A percentile compares a stretch with the other conserved stretches of the same genome.
Conservation (phyloP, 306 rosid genomes). For the Hippophae gyantsensis region DNA sequence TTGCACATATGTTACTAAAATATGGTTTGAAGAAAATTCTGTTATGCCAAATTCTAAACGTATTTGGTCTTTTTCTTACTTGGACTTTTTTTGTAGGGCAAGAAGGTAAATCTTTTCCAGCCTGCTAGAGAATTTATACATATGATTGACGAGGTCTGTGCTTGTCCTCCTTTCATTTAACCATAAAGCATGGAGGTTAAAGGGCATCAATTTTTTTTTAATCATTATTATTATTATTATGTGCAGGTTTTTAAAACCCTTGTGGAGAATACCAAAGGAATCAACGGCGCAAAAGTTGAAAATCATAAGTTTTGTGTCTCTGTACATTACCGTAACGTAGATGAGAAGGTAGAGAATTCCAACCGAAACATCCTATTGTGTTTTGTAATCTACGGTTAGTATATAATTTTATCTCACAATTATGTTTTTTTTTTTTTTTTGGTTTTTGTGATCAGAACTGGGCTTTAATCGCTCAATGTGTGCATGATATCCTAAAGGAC, state of each 20-base stretch:
- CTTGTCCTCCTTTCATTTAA: neutral
- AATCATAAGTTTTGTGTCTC: slow-evolving; percentile 91
- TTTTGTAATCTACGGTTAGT: too few relatives aligned
- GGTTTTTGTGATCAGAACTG: slow-evolving; percentile 52
- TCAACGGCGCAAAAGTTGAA: slow-evolving; percentile 73
- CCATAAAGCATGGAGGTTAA: neutral
- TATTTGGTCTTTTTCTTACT: neutral
- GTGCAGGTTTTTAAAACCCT: slow-evolving; percentile 79
- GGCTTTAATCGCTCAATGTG: slow-evolving; percentile 64
- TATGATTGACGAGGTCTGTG: slow-evolving; percentile 66
- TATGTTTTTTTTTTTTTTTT: neutral
- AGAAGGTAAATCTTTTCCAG: slow-evolving; percentile 76
- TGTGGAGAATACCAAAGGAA: slow-evolving; percentile 53
- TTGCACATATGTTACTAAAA: neutral
- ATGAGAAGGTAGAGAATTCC: slow-evolving; percentile 47
- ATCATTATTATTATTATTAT: neutral
- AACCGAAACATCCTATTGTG: too few relatives aligned
- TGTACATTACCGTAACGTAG: slow-evolving; percentile 95
- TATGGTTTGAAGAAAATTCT: neutral
- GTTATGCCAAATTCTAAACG: neutral
- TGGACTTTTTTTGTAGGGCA: slow-evolving; percentile 36
- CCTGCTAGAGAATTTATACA: slow-evolving; percentile 80
- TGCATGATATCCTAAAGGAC: slow-evolving; percentile 66
- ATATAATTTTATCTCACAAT: too few relatives aligned
- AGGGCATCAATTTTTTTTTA: neutral